A percentile compares a stretch with the other conserved stretches of the same genome.
phyloP scores from a whole-genome alignment of 208 protist species.

The Blastocrithidia nonstop region DNA sequence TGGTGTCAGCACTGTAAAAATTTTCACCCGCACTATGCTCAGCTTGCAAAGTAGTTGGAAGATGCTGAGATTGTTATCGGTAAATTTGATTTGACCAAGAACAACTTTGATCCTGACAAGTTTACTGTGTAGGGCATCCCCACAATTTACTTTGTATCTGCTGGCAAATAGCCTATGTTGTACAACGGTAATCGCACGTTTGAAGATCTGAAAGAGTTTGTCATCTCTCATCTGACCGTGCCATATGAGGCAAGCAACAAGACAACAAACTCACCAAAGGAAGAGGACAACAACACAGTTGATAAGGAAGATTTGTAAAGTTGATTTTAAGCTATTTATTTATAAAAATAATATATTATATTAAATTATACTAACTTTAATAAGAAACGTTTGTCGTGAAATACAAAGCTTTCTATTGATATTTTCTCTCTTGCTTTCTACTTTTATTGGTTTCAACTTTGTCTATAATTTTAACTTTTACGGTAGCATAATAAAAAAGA shows the following conservation, averaged over 20 bases:
- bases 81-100: constrained; percentile 63
- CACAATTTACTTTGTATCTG: constrained; percentile 73
- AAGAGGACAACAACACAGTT: neutral
- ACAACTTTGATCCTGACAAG: constrained; percentile 26
- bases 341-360: neutral
- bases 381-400: constrained; percentile 3
- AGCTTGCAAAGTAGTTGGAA: constrained; percentile 39
- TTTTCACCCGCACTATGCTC: constrained; percentile 72
- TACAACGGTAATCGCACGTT: constrained; percentile 70
- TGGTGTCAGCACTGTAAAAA: constrained; percentile 95
- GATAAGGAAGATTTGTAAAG: constrained; percentile 16
- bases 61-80: constrained; percentile 46
- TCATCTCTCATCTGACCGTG: constrained; percentile 26
- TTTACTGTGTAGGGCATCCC: constrained; percentile 61
- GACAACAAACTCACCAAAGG: neutral
- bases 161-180: constrained; percentile 16
- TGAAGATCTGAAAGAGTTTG: constrained; percentile 28
- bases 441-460: constrained; percentile 3
- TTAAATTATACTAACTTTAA: neutral
- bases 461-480: neutral
- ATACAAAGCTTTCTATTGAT: constrained; percentile 1
- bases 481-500: neutral
- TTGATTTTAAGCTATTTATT: no score
- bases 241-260: neutral
- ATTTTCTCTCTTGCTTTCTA: constrained; percentile 7